Conservation (phyloP, 75 land plant genomes). For the Azolla pinnata region DNA sequence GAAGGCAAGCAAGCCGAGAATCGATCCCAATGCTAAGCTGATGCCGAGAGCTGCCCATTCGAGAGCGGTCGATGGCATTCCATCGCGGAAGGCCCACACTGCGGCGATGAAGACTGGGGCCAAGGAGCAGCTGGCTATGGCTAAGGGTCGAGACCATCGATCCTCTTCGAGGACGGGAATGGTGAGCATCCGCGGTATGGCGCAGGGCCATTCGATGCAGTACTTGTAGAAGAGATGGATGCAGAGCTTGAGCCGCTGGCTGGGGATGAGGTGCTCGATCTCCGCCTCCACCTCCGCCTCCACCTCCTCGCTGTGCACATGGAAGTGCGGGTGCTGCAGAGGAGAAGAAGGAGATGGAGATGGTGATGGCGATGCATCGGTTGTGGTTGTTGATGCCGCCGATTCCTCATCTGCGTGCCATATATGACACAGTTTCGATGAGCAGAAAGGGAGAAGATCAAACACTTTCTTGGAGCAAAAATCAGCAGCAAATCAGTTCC, state of each 20-base stretch:
- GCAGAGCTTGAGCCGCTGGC: slow-evolving; percentile 18
- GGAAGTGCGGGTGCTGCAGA: too few species aligned
- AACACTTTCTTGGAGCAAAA: too few species aligned
- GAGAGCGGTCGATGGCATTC: slow-evolving; percentile 11
- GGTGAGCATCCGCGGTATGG: slow-evolving; percentile 64
- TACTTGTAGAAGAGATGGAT: slow-evolving; percentile 2
- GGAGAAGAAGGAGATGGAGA: too few species aligned
- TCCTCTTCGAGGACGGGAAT: slow-evolving; percentile 73
- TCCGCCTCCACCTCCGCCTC: slow-evolving; percentile 42
- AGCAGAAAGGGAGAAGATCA: too few species aligned
- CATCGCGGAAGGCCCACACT: slow-evolving; percentile 36
- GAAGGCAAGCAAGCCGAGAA: slow-evolving; percentile 47
- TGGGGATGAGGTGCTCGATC: slow-evolving; percentile 24
- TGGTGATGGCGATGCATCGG: too few species aligned
- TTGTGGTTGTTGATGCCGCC: too few species aligned
- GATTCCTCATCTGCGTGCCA: too few species aligned
- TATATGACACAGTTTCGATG: too few species aligned
- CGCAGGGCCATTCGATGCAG: slow-evolving; percentile 47
- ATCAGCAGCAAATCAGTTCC: too few species aligned
- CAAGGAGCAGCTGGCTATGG: slow-evolving; percentile 57
- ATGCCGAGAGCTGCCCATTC: slow-evolving; percentile 30
- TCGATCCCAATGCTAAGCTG: background rate
- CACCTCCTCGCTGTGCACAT: slow-evolving; percentile 10
- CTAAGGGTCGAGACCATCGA: slow-evolving; percentile 57
- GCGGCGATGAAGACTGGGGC: slow-evolving; percentile 76